phyloP scores from a whole-genome alignment of 805 yeast species.

The Candida michaelii region DNA sequence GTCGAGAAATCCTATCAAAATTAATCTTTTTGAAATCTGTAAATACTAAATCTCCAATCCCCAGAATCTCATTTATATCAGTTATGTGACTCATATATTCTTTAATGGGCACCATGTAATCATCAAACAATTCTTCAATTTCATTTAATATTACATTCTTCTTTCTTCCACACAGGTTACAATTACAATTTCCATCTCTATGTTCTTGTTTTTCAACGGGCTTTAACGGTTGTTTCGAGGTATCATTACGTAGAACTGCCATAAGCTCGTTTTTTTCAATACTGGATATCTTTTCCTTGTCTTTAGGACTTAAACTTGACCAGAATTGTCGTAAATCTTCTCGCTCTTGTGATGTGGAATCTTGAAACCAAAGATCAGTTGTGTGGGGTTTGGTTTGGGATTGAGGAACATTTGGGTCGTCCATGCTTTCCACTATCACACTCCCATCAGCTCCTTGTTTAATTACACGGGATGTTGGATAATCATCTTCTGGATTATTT shows the following conservation, averaged over 20 bases:
- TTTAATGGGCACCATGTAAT: slow-evolving; percentile 54
- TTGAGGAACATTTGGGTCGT: slow-evolving; percentile 19
- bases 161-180: slow-evolving; percentile 77
- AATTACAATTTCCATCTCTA: slow-evolving; percentile 49
- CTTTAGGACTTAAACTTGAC: slow-evolving; percentile 61
- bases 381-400: neutral
- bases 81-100: slow-evolving; percentile 39
- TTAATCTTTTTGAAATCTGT: slow-evolving; percentile 32
- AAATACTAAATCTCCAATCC: slow-evolving; percentile 34
- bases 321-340: slow-evolving; percentile 58
- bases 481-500: slow-evolving; percentile 58
- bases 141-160: slow-evolving; percentile 72
- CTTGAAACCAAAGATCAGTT: slow-evolving; percentile 43
- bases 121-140: slow-evolving; percentile 69
- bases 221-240: neutral
- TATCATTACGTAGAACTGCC: slow-evolving; percentile 52
- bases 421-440: slow-evolving; percentile 64
- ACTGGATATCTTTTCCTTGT: slow-evolving; percentile 59
- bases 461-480: slow-evolving; percentile 70
- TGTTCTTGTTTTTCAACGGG: slow-evolving; percentile 11
- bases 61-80: slow-evolving; percentile 37
- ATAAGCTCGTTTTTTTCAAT: slow-evolving; percentile 71
- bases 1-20: neutral
- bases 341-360: slow-evolving; percentile 50
- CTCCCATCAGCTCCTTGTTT: slow-evolving; percentile 75